These are phyloP conservation scores for Lenwebbia sp. DNA, from an alignment of 345 rosid genomes.

Conservation along the genomic window DNA sequence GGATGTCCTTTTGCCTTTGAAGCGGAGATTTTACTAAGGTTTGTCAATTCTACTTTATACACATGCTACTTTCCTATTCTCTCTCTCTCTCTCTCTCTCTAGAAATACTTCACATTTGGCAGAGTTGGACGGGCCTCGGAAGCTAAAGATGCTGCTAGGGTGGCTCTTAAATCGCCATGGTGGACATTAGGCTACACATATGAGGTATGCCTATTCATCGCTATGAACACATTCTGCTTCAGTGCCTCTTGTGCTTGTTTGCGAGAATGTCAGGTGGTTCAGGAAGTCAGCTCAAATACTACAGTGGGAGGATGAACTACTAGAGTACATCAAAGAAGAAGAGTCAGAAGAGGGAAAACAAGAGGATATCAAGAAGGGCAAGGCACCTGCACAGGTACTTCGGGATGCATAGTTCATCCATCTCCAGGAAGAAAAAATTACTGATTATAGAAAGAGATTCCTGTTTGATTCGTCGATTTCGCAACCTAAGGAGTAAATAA, in stretches of 20 bases:
- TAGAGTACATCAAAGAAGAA: slow-evolving; percentile 73
- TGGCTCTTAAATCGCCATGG: slow-evolving; percentile 81
- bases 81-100: background rate
- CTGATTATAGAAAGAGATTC: background rate
- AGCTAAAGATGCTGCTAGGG: slow-evolving; percentile 89
- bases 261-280: background rate
- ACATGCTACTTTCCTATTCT: background rate
- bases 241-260: background rate
- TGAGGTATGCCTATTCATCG: slow-evolving; percentile 22
- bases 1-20: slow-evolving; percentile 85
- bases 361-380: slow-evolving; percentile 82
- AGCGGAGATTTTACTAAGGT: slow-evolving; percentile 63
- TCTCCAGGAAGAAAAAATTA: background rate
- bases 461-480: background rate
- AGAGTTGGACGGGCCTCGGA: slow-evolving; percentile 67
- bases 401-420: background rate
- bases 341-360: slow-evolving; percentile 64
- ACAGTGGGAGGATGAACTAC: slow-evolving; percentile 90
- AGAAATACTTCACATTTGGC: slow-evolving; percentile 2
- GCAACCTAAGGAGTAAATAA: background rate
- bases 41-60: slow-evolving; percentile 9
- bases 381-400: slow-evolving; percentile 62
- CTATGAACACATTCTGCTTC: background rate
- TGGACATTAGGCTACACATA: slow-evolving; percentile 84
- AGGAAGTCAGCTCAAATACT: slow-evolving; percentile 69